Conservation (phyloP, 148 eudicot genomes). For the Oxyria digyna region DNA sequence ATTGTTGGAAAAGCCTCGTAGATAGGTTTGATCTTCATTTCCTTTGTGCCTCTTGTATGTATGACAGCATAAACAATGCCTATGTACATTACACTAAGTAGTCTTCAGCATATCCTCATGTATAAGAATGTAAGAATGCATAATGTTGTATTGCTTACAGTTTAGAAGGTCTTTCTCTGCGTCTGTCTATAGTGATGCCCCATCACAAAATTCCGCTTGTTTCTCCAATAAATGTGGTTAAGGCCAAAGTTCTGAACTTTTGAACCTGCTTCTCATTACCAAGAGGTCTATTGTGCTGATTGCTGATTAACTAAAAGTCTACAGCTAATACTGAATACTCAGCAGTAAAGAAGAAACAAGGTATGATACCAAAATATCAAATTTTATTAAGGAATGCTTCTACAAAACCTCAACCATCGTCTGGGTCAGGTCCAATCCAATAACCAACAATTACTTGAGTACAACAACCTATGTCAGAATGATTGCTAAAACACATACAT, state of each 20-base stretch:
- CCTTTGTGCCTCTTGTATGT: background rate
- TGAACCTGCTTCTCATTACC: background rate
- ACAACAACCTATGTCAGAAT: constrained; percentile 20
- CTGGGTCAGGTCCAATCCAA: constrained; percentile 84
- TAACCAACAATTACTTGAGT: constrained; percentile 34
- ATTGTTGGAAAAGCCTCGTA: constrained; percentile 69
- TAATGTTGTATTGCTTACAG: background rate
- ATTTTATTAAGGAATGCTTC: constrained; percentile 28
- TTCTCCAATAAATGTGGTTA: too few relatives aligned
- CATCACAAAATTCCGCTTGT: too few relatives aligned
- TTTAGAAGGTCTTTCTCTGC: too few relatives aligned
- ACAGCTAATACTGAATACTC: background rate
- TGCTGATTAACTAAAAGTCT: background rate
- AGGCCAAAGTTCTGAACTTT: too few relatives aligned
- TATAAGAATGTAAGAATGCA: background rate
- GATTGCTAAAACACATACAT: constrained; percentile 5
- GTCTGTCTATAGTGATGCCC: too few relatives aligned
- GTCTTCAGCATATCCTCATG: too few relatives aligned
- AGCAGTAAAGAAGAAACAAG: background rate
- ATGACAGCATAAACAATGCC: background rate
- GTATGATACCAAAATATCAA: background rate
- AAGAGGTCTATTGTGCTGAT: background rate
- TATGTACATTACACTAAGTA: background rate
- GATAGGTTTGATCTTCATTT: constrained; percentile 24
- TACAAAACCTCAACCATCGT: constrained; percentile 82